A percentile compares a stretch with the other conserved stretches of the same genome.
These are phyloP conservation scores for Urochloa ruziziensis DNA, from an alignment of 176 grass and related monocot species.

Conservation along the genomic window DNA sequence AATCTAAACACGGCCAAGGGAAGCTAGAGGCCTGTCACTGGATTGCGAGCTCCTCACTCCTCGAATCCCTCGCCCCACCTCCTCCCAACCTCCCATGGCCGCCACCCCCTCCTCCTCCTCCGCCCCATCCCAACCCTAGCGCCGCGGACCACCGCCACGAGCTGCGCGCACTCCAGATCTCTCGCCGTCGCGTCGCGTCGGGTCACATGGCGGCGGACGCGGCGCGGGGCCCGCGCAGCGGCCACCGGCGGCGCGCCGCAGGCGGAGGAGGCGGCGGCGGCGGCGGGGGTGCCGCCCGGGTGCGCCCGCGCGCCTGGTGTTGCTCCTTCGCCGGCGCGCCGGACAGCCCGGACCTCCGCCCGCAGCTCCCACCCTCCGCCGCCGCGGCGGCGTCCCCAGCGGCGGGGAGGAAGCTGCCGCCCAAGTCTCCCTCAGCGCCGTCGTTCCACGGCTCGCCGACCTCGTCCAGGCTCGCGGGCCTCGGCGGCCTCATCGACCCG, in stretches of 20 bases:
- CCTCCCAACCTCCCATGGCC: not conserved
- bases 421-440: conserved; percentile 30
- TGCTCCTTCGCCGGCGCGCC: conserved; percentile 55
- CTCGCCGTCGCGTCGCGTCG: not conserved
- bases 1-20: too few relatives aligned
- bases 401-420: conserved; percentile 40
- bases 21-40: not conserved
- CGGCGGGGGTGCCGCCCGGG: not conserved
- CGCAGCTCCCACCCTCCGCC: not conserved
- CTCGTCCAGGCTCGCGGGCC: conserved; percentile 39
- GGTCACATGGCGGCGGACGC: conserved; percentile 13
- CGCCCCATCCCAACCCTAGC: not conserved
- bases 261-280: not conserved
- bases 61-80: not conserved
- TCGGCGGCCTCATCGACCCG: conserved; percentile 56
- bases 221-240: not conserved
- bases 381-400: not conserved
- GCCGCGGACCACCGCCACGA: not conserved
- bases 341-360: conserved; percentile 50
- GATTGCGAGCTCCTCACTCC: conserved; percentile 3
- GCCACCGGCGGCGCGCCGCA: not conserved
- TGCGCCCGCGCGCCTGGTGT: conserved; percentile 55
- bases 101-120: not conserved
- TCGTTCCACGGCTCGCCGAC: conserved; percentile 60
- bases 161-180: not conserved